Evolutionary conservation across 1,284 basidiomycete genomes (phyloP), one percentile per base, ranked within the genome.

Genomic region (Earliella scabrosa): DNA sequence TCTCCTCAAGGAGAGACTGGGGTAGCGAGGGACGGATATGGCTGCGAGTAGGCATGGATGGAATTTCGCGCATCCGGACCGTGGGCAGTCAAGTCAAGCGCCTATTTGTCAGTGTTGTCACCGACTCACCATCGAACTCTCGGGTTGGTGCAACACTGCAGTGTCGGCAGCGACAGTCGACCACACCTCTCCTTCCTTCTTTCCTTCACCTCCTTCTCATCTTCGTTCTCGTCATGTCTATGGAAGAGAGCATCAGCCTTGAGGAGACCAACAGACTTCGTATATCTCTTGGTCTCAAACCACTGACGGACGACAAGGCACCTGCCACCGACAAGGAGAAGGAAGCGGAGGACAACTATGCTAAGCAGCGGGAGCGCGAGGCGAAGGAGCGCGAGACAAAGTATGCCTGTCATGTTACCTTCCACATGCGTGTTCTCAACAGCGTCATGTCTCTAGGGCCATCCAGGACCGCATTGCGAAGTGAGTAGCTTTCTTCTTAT

Each of bases 201-300:
- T 29, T 20, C 38, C 45, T 21, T 38, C 50, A 45, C 47, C 41
- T 40, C 29, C 41, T 35, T 3, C 27, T 18, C 10, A 38, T 23
- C 34, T 29, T 41, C 41, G 51, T 54, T 20, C 41, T 34, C 73
- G 73, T 45, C 56, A 87, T 85, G 81, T 82, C 86, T 18, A 86
- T 90, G 86, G 90, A 91, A 76, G 90, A 95, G 74, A 90, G 91
- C 71, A 90, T 97, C 71, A 90, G 92, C 65, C 85, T 99, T 70
- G 96, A 98, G 71, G 97, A 99, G 82, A 98, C 96, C 52, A 98
- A 98, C 82, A 95, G 92, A 76, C 93, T 98, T 71, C 94, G 97
- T 77, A 86, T 97, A 61, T 91, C 88, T 8, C 84, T 98, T 41
- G 97, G 97, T 66, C 87, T 99, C 61, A 94, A 95, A 73, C 97